Evolutionary conservation across 768 basidiomycete genomes (phyloP).

Genomic region (Boletus pseudopeckii): DNA sequence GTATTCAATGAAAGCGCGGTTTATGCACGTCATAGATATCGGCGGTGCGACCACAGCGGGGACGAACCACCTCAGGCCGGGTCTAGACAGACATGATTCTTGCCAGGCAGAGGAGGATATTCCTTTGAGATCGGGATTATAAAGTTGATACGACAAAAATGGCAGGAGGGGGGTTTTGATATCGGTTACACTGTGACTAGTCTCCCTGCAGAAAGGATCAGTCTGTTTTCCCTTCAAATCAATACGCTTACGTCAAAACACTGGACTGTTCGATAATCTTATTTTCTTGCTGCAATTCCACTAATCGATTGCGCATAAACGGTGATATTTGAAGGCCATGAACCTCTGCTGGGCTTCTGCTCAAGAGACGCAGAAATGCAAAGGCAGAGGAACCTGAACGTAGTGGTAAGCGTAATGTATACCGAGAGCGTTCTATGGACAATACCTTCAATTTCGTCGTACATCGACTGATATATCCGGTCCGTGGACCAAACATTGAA

Average conservation of each 20-base stretch:
- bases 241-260: slow-evolving; percentile 42
- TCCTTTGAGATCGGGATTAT: slow-evolving; percentile 48
- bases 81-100: slow-evolving; percentile 77
- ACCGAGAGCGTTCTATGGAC: slow-evolving; percentile 12
- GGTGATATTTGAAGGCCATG: slow-evolving; percentile 60
- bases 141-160: slow-evolving; percentile 31
- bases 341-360: slow-evolving; percentile 59
- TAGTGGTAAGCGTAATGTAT: not conserved
- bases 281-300: slow-evolving; percentile 45
- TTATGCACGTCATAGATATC: slow-evolving; percentile 65
- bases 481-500: slow-evolving; percentile 92
- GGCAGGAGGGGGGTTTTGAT: slow-evolving; percentile 16
- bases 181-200: slow-evolving; percentile 17
- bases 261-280: slow-evolving; percentile 38
- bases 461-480: slow-evolving; percentile 69
- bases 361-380: slow-evolving; percentile 73
- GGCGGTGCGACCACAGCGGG: slow-evolving; percentile 86
- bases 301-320: slow-evolving; percentile 53
- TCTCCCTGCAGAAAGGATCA: slow-evolving; percentile 20
- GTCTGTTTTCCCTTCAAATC: not conserved
- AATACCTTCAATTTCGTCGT: slow-evolving; percentile 52
- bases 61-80: slow-evolving; percentile 78
- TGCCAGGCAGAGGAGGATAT: slow-evolving; percentile 64
- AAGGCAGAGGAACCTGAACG: slow-evolving; percentile 54
- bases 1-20: slow-evolving; percentile 76